Conservation (phyloP, 805 yeast species). For the Candida maltosa region DNA sequence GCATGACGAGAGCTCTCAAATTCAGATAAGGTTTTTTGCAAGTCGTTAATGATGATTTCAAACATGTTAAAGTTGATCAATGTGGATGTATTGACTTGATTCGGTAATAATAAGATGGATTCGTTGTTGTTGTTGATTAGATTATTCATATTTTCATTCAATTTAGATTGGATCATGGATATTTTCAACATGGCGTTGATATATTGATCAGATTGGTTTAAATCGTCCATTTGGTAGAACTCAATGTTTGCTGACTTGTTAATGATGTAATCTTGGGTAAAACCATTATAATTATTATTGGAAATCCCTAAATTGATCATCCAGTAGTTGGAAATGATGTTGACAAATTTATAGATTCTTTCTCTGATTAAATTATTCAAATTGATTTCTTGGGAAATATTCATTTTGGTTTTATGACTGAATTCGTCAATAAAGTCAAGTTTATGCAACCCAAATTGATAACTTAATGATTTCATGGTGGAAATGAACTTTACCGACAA, state of each 20-base stretch:
- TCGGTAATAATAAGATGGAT: slow-evolving; percentile 9
- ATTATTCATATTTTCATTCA: slow-evolving; percentile 37
- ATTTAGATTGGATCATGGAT: slow-evolving; percentile 36
- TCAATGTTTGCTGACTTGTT: slow-evolving; percentile 29
- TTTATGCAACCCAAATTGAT: slow-evolving; percentile 42
- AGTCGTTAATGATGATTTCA: slow-evolving; percentile 35
- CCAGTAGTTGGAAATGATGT: slow-evolving; percentile 43
- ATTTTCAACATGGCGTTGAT: slow-evolving; percentile 25
- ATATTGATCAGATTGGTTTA: slow-evolving; percentile 15
- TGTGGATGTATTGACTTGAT: slow-evolving; percentile 21
- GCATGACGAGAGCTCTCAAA: slow-evolving; percentile 16
- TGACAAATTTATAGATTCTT: slow-evolving; percentile 39
- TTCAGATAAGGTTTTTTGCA: slow-evolving; percentile 12
- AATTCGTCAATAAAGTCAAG: slow-evolving; percentile 40
- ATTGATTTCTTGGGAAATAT: slow-evolving; percentile 22
- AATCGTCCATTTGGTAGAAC: slow-evolving; percentile 2
- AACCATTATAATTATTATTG: slow-evolving; percentile 24
- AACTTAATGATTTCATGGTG: slow-evolving; percentile 34
- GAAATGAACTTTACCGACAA: slow-evolving; percentile 34
- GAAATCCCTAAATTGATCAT: slow-evolving; percentile 37
- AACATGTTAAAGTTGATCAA: slow-evolving; percentile 40
- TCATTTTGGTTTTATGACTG: slow-evolving; percentile 30
- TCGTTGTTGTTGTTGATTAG: slow-evolving; percentile 18
- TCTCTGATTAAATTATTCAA: slow-evolving; percentile 34
- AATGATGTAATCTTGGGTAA: slow-evolving; percentile 35